Evolutionary conservation across 441 rosid species (phyloP).

Genomic region (Biscutella auriculata): DNA sequence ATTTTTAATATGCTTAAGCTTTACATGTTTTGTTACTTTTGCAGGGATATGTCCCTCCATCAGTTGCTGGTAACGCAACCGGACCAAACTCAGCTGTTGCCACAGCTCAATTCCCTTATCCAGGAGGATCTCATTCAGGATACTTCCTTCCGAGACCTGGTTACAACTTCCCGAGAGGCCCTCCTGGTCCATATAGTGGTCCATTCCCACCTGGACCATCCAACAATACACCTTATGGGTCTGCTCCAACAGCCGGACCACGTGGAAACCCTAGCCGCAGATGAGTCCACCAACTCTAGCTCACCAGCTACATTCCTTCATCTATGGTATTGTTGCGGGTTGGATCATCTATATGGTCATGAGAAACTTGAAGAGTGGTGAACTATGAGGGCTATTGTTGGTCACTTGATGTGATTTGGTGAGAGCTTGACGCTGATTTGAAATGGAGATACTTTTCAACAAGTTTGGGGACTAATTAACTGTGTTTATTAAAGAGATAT

Average conservation of each 20-base stretch:
- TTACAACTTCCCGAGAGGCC: constrained; percentile 35
- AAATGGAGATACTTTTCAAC: background rate
- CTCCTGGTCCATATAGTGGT: constrained; percentile 25
- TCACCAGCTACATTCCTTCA: background rate
- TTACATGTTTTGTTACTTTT: background rate
- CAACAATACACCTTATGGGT: constrained; percentile 36
- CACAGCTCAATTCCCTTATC: constrained; percentile 21
- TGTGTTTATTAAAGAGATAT: too few species aligned
- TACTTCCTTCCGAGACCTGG: constrained; percentile 35
- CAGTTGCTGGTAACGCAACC: constrained; percentile 23
- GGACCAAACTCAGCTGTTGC: constrained; percentile 28
- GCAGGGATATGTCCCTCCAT: constrained; percentile 39
- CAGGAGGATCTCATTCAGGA: constrained; percentile 46
- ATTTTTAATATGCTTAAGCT: background rate
- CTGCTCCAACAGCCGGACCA: constrained; percentile 54
- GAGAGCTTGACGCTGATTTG: background rate
- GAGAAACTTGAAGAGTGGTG: constrained; percentile 6
- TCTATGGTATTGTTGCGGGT: background rate
- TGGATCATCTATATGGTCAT: background rate
- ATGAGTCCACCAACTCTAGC: constrained; percentile 21
- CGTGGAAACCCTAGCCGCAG: constrained; percentile 47
- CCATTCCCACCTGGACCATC: constrained; percentile 33
- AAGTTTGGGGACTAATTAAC: too few species aligned
- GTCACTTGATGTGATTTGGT: background rate
- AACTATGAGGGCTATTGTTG: background rate